Evolutionary conservation across 179 eudicot species (phyloP).

Genomic region (Silene noctiflora): DNA sequence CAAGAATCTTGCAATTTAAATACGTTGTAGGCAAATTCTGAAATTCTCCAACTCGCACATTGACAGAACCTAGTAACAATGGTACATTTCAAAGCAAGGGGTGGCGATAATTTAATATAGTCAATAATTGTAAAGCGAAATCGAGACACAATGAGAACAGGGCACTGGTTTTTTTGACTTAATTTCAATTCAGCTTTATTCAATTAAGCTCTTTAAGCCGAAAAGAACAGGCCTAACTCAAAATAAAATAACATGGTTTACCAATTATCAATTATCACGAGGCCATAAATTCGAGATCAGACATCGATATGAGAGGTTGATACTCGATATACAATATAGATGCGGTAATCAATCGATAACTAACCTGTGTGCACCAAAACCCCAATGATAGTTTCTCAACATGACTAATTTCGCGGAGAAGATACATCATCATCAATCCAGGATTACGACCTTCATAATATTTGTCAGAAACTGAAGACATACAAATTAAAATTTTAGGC

Average conservation of each 20-base stretch:
- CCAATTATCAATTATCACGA: background rate
- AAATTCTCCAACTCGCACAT: background rate
- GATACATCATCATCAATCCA: background rate
- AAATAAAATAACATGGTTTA: no score
- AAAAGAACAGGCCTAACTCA: no score
- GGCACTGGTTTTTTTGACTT: no score
- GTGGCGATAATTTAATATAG: no score
- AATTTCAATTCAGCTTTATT: no score
- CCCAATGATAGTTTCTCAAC: conserved; percentile 1
- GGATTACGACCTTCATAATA: background rate
- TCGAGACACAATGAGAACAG: no score
- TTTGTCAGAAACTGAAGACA: no score
- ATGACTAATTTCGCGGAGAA: background rate
- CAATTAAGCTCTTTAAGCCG: no score
- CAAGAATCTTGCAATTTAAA: conserved; percentile 2
- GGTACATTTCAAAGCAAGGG: background rate
- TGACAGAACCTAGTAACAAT: background rate
- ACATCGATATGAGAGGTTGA: no score
- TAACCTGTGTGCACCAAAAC: conserved; percentile 13
- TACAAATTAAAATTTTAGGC: background rate
- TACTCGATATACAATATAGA: no score
- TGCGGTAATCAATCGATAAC: background rate
- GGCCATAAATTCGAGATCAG: no score
- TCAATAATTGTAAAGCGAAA: no score
- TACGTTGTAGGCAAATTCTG: background rate